Evolutionary conservation across 2,329 filamentous ascomycete species (phyloP), one percentile per base, ranked within the genome.

Genomic region (Sporothrix sp.): DNA sequence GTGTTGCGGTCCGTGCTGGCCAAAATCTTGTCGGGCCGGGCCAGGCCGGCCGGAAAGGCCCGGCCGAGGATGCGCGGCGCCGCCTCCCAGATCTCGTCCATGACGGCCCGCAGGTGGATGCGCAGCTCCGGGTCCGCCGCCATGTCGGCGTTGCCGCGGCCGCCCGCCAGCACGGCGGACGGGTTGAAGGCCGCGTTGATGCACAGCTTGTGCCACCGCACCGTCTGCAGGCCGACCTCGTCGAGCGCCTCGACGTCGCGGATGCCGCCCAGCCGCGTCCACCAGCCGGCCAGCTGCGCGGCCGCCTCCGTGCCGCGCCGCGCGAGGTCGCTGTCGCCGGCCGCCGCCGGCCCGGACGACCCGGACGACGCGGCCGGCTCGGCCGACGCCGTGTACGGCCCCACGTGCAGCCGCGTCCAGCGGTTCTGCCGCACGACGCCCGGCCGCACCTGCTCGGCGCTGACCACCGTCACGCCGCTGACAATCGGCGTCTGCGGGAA

Each of bases 161-260:
- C 81, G 11, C 81, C 79, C 1, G 76, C 78, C 0, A 87, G 71
- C 7, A 87, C 82, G 2, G 82, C 79, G 1, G 79, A 82, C 0
- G 84, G 82, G 66, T 87, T 87, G 74, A 87, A 84, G 47, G 81
- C 78, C 0, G 82, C 81, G 63, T 87, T 87, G 69, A 87, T 86
- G 59, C 81, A 82, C 55, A 87, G 77, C 65, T 87, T 87, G 65
- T 87, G 83, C 84, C 84, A 87, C 21, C 84, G 73, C 16, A 87
- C 76, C 37, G 79, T 75, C 65, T 87, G 84, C 40, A 87, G 69
- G 53, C 79, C 82, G 28, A 79, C 68, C 63, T 85, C 81, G 42
- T 77, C 73, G 7, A 75, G 44, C 20, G 55, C 68, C 54, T 81
- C 76, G 5, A 81, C 80, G 63, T 87, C 84, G 52, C 73, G 73